Base-by-base conservation (phyloP, 1,284 basidiomycete genomes). In the Irpex rosettiformis region DNA sequence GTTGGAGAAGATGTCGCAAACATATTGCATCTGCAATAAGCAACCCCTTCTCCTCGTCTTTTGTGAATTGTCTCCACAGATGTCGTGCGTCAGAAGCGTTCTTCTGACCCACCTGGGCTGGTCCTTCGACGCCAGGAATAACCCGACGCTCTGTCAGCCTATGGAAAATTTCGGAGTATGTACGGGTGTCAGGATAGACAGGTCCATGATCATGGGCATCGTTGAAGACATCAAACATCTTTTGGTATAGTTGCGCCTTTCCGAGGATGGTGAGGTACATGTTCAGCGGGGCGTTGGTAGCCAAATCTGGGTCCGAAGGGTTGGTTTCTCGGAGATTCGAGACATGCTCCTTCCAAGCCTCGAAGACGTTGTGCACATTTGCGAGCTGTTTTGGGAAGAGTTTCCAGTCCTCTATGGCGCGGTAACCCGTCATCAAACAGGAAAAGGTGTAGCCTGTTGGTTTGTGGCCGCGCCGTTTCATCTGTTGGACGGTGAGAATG, bases 391-490 rank as follows among this genome's bases (percentile, higher is more conserved):
- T 82, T 21, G 79, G 66, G 65, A 81, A 76, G 16, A 61, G 65
- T 1, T 73, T 61, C 87, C 88, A 91, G 61, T 84, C 70, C 21
- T 83, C 75, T 30, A 91, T 81, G 22, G 74, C 75, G 1, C 78
- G 74, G 54, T 86, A 77, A 4, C 86, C 88, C 42, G 69, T 77
- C 67, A 93, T 76, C 71, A 92, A 74, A 13, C 85, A 86, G 33
- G 77, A 74, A 63, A 80, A 92, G 1, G 89, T 90, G 54, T 82
- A 71, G n/a, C 76, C 70, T 48, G 78, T 84, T 18, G 90, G 88
- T 53, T 75, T 77, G 65, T 90, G 83, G 1, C 88, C 86, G 47
- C 91, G 82, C 45, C 90, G 80, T 70, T 91, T 92, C 89, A 93
- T 90, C 91, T 92, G 10, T 45, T 56, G 29, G 42, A 54, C 47